phyloP scores from a whole-genome alignment of 2,329 filamentous ascomycete genomes.

The Cladosporium sp. region DNA sequence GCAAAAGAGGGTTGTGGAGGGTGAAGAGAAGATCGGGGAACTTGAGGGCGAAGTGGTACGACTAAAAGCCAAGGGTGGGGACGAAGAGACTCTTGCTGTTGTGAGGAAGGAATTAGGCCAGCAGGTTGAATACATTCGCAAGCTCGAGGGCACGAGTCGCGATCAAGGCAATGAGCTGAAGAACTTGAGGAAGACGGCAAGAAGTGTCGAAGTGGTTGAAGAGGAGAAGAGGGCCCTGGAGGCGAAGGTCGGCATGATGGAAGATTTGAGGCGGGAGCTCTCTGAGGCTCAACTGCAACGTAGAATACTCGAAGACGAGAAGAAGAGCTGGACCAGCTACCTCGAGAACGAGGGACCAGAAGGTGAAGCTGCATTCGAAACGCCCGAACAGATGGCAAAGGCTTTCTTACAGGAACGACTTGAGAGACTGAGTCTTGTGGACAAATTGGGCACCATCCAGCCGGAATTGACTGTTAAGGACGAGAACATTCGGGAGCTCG shows the following conservation, averaged over 20 bases:
- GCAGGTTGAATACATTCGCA: constrained; percentile 85
- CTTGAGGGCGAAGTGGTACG: constrained; percentile 79
- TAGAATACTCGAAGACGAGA: constrained; percentile 83
- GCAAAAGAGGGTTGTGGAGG: constrained; percentile 51
- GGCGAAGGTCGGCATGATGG: constrained; percentile 67
- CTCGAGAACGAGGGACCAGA: constrained; percentile 62
- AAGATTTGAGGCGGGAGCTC: constrained; percentile 68
- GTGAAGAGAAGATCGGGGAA: constrained; percentile 63
- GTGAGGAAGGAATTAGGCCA: constrained; percentile 85
- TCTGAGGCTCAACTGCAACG: constrained; percentile 74
- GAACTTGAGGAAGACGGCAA: constrained; percentile 71
- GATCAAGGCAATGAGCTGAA: constrained; percentile 76
- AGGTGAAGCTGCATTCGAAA: constrained; percentile 66
- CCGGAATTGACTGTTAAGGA: constrained; percentile 74
- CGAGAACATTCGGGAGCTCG: constrained; percentile 63
- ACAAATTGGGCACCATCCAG: constrained; percentile 71
- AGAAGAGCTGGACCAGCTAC: constrained; percentile 78
- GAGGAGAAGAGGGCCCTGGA: constrained; percentile 87
- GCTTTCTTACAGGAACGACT: constrained; percentile 78
- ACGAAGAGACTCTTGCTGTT: constrained; percentile 76
- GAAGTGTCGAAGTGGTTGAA: constrained; percentile 87
- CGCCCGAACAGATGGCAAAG: constrained; percentile 78
- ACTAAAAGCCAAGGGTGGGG: constrained; percentile 78
- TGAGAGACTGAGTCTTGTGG: constrained; percentile 70
- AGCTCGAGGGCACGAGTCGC: constrained; percentile 71